A percentile compares a stretch with the other conserved stretches of the same genome.
Conservation (phyloP, 2,329 filamentous ascomycete genomes). For the Lecanicillium sp. region DNA sequence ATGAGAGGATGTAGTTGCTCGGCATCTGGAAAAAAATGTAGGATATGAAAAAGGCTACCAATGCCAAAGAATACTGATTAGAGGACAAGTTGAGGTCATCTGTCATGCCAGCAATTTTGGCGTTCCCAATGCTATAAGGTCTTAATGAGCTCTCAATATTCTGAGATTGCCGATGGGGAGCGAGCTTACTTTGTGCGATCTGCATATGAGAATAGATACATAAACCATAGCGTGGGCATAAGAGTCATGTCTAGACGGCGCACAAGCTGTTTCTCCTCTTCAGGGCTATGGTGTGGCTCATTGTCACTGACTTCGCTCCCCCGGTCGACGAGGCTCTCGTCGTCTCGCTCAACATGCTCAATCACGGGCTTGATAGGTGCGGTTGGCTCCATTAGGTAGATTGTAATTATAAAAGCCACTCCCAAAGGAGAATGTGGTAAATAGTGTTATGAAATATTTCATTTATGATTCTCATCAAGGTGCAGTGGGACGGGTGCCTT, state of each 20-base stretch:
- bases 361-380: too few relatives aligned
- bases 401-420: too few relatives aligned
- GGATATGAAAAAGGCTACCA: conserved; percentile 50
- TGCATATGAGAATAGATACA: conserved; percentile 21
- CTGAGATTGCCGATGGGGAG: too few relatives aligned
- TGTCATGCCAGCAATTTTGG: conserved; percentile 45
- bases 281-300: too few relatives aligned
- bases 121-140: conserved; percentile 56
- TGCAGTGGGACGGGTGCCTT: too few relatives aligned
- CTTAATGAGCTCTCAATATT: background rate
- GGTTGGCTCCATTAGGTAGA: too few relatives aligned
- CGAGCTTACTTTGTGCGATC: conserved; percentile 14
- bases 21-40: conserved; percentile 50
- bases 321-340: too few relatives aligned
- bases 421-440: too few relatives aligned
- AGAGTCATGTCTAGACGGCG: conserved; percentile 27
- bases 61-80: conserved; percentile 47
- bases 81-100: conserved; percentile 37
- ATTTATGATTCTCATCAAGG: too few relatives aligned
- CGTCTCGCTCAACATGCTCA: too few relatives aligned
- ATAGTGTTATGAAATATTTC: too few relatives aligned
- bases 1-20: conserved; percentile 47
- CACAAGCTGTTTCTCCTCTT: conserved; percentile 7
- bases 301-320: too few relatives aligned
- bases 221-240: conserved; percentile 43